These are phyloP conservation scores for Mercurialis annua DNA, from an alignment of 345 rosid species.

Conservation along the genomic window DNA sequence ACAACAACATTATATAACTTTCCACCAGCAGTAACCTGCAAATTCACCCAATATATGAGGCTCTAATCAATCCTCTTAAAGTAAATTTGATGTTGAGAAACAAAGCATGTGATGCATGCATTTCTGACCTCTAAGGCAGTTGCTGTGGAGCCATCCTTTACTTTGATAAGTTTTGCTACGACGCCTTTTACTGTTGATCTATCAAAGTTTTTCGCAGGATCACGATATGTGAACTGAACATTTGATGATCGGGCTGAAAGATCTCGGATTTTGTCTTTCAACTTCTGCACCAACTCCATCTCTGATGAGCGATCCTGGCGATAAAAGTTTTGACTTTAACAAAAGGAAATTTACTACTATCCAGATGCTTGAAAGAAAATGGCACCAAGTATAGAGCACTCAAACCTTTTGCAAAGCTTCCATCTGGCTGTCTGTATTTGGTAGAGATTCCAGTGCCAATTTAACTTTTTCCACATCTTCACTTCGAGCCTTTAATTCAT, in stretches of 20 bases:
- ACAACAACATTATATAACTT: conserved; percentile 87
- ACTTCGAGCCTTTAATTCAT: conserved; percentile 60
- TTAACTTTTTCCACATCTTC: conserved; percentile 62
- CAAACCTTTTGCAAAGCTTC: conserved; percentile 84
- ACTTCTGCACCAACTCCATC: conserved; percentile 63
- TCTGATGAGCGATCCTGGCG: conserved; percentile 69
- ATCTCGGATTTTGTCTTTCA: conserved; percentile 71
- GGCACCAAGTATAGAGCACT: conserved; percentile 10
- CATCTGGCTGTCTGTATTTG: conserved; percentile 74
- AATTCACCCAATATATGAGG: conserved; percentile 20
- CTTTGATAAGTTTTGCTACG: conserved; percentile 85
- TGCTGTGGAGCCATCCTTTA: conserved; percentile 75
- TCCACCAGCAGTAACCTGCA: conserved; percentile 91
- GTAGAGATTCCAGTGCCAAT: conserved; percentile 56
- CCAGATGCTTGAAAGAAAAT: background rate
- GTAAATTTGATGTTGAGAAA: background rate
- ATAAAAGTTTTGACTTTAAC: conserved; percentile 8
- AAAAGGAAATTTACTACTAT: conserved; percentile 20
- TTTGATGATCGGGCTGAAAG: conserved; percentile 72
- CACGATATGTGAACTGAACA: conserved; percentile 80
- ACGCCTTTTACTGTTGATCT: conserved; percentile 95
- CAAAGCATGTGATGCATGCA: background rate
- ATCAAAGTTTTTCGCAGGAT: conserved; percentile 83
- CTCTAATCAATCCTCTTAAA: conserved; percentile 2
- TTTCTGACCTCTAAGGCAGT: conserved; percentile 83